These are phyloP conservation scores for Annulohypoxylon nitens DNA, from an alignment of 495 filamentous ascomycete genomes.

Conservation along the genomic window DNA sequence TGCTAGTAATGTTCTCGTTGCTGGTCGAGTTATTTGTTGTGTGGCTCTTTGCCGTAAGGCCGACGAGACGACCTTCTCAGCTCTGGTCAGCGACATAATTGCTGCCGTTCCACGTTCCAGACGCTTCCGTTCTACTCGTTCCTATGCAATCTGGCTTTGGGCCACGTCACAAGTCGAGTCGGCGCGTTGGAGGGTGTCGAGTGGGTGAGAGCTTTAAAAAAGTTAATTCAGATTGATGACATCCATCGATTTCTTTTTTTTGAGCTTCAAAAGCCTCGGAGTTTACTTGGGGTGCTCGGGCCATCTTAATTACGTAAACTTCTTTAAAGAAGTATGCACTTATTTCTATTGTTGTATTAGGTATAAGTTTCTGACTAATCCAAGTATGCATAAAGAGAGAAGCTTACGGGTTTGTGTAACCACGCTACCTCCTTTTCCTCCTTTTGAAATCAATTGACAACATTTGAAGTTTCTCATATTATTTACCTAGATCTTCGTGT, in stretches of 20 bases:
- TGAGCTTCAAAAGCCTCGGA: conserved; percentile 25
- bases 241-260: not conserved
- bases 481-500: too few species aligned
- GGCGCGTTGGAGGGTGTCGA: conserved; percentile 7
- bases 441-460: too few species aligned
- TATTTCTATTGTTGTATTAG: not conserved
- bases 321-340: not conserved
- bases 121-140: conserved; percentile 7
- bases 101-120: conserved; percentile 23
- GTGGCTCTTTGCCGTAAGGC: conserved; percentile 45
- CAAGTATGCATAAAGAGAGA: not conserved
- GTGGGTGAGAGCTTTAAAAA: conserved; percentile 9
- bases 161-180: conserved; percentile 25
- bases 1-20: conserved; percentile 34
- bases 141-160: conserved; percentile 1
- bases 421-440: too few species aligned
- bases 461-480: too few species aligned
- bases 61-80: conserved; percentile 51
- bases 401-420: too few species aligned
- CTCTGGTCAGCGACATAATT: conserved; percentile 54
- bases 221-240: conserved; percentile 23
- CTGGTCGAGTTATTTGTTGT: conserved; percentile 24
- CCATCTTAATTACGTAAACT: not conserved
- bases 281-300: conserved; percentile 14
- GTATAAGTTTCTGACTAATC: not conserved